These are phyloP conservation scores for Ogataea trehalophila DNA, from an alignment of 805 yeast species.

Conservation along the genomic window DNA sequence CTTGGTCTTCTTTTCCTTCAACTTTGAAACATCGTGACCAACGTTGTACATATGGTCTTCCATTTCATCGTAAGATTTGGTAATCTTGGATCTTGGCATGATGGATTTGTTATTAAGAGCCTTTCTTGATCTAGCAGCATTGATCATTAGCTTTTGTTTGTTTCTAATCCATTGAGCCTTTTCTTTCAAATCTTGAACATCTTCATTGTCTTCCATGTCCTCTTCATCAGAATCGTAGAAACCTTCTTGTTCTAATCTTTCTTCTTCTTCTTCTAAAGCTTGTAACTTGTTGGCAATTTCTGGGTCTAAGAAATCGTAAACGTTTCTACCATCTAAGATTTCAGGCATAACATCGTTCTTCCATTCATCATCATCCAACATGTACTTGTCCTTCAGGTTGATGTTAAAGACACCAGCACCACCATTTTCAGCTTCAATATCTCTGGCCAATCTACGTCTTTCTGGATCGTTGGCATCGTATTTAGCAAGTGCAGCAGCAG, in stretches of 20 bases:
- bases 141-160: slow-evolving; percentile 90
- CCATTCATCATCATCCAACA: slow-evolving; percentile 96
- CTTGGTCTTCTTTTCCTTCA: slow-evolving; percentile 38
- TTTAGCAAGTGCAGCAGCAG: slow-evolving; percentile 52
- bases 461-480: slow-evolving; percentile 79
- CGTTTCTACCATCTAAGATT: slow-evolving; percentile 91
- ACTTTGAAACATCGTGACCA: slow-evolving; percentile 78
- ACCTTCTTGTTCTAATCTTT: slow-evolving; percentile 86
- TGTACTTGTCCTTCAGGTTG: slow-evolving; percentile 85
- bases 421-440: slow-evolving; percentile 90
- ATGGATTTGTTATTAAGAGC: slow-evolving; percentile 80
- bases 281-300: slow-evolving; percentile 91
- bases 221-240: slow-evolving; percentile 87
- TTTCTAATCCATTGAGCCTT: slow-evolving; percentile 96
- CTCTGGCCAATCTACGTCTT: slow-evolving; percentile 77
- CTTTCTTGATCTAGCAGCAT: slow-evolving; percentile 82
- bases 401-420: slow-evolving; percentile 98
- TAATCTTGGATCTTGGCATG: slow-evolving; percentile 84
- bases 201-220: slow-evolving; percentile 55
- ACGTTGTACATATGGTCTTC: slow-evolving; percentile 84
- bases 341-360: slow-evolving; percentile 97
- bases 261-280: slow-evolving; percentile 97
- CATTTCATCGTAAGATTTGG: slow-evolving; percentile 71
- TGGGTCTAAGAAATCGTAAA: slow-evolving; percentile 94
- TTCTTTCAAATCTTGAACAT: slow-evolving; percentile 61